Conservation (phyloP, 2,329 filamentous ascomycete species). For the Albophoma yamanashiensis region DNA sequence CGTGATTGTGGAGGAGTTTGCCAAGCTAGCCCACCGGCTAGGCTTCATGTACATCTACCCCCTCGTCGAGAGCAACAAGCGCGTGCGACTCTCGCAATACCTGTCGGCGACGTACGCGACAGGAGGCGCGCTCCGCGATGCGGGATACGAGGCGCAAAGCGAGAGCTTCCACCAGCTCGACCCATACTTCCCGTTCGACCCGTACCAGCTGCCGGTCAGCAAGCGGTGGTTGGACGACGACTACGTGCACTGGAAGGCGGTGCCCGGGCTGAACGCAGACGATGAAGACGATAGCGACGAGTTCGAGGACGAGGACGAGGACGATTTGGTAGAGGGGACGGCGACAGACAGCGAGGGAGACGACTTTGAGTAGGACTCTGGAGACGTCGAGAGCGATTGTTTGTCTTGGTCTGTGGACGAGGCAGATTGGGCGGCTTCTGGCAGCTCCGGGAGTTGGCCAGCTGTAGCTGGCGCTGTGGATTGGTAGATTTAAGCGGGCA, state of each 20-base stretch:
- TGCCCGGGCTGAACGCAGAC: slow-evolving; percentile 56
- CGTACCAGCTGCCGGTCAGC: slow-evolving; percentile 81
- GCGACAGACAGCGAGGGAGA: slow-evolving; percentile 38
- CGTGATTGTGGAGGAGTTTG: slow-evolving; percentile 83
- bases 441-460: no score
- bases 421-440: background rate
- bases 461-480: background rate
- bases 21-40: slow-evolving; percentile 75
- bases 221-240: slow-evolving; percentile 79
- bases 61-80: slow-evolving; percentile 85
- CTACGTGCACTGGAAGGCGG: slow-evolving; percentile 70
- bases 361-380: slow-evolving; percentile 23
- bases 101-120: slow-evolving; percentile 45
- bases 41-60: slow-evolving; percentile 84
- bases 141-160: slow-evolving; percentile 40
- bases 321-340: slow-evolving; percentile 37
- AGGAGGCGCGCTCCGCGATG: slow-evolving; percentile 42
- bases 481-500: slow-evolving; percentile 1
- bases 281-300: slow-evolving; percentile 44
- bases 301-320: slow-evolving; percentile 36
- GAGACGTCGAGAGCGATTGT: background rate
- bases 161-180: slow-evolving; percentile 80
- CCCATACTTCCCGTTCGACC: slow-evolving; percentile 95
- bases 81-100: slow-evolving; percentile 66
- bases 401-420: background rate